These are phyloP conservation scores for Auriscalpium vulgare DNA, from an alignment of 768 basidiomycete genomes.

Conservation along the genomic window DNA sequence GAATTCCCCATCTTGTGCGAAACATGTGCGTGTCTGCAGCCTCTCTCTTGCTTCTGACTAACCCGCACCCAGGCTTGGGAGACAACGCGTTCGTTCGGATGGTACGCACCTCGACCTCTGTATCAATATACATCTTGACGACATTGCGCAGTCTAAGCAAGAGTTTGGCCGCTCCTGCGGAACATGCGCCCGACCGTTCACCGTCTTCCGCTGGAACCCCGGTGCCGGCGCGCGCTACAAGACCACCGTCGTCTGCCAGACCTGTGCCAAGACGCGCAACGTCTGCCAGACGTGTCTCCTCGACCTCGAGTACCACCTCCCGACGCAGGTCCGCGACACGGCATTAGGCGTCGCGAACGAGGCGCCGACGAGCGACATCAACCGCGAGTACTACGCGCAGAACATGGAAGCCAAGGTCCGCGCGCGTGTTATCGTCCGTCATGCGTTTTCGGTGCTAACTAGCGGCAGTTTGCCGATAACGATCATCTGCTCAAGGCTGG, in stretches of 20 bases:
- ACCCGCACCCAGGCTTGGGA: constrained; percentile 53
- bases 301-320: constrained; percentile 92
- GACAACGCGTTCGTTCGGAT: constrained; percentile 91
- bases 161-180: constrained; percentile 94
- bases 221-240: constrained; percentile 91
- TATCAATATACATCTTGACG: neutral
- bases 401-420: constrained; percentile 81
- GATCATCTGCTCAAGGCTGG: constrained; percentile 56
- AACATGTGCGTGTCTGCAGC: constrained; percentile 52
- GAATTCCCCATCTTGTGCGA: constrained; percentile 94
- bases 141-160: constrained; percentile 74
- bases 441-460: neutral
- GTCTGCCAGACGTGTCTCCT: constrained; percentile 97
- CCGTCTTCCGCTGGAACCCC: constrained; percentile 98
- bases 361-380: constrained; percentile 95
- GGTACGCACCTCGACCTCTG: constrained; percentile 40
- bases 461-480: constrained; percentile 56
- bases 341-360: constrained; percentile 79
- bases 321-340: constrained; percentile 95
- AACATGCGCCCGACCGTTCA: constrained; percentile 94
- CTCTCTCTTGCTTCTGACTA: neutral
- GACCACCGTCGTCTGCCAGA: constrained; percentile 95
- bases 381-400: constrained; percentile 91
- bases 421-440: constrained; percentile 3
- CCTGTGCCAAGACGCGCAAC: constrained; percentile 93